A percentile compares a stretch with the other conserved stretches of the same genome.
Conservation (phyloP, 2,329 filamentous ascomycete genomes). For the Chrysoporthe cubensis region DNA sequence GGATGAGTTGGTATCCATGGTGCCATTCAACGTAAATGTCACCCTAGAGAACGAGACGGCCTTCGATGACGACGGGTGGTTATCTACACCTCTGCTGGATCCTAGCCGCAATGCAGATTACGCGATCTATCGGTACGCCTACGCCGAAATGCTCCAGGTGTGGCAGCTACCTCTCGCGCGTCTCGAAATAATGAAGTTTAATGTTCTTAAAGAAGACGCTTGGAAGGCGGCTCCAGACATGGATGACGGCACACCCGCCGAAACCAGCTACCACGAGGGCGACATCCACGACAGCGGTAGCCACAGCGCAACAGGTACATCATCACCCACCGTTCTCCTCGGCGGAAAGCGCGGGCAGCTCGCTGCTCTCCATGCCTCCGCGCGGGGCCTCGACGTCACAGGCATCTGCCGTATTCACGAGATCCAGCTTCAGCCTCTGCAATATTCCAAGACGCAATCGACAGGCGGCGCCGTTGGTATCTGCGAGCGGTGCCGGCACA, state of each 20-base stretch:
- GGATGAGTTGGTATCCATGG: constrained; percentile 51
- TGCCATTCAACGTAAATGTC: constrained; percentile 57
- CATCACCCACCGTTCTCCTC: constrained; percentile 52
- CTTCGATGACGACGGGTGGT: constrained; percentile 71
- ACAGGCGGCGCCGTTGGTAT: constrained; percentile 54
- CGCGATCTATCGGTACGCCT: constrained; percentile 65
- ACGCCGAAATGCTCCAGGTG: constrained; percentile 70
- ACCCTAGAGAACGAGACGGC: constrained; percentile 64
- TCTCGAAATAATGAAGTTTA: constrained; percentile 72
- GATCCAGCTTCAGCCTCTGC: constrained; percentile 62
- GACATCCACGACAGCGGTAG: constrained; percentile 39
- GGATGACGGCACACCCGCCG: constrained; percentile 30
- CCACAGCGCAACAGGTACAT: constrained; percentile 40
- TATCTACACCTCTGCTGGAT: constrained; percentile 62
- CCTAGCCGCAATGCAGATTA: constrained; percentile 53
- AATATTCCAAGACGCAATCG: constrained; percentile 46
- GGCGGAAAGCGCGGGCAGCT: constrained; percentile 58
- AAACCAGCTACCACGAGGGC: constrained; percentile 42
- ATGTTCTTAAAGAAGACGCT: constrained; percentile 58
- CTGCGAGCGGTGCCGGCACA: constrained; percentile 56
- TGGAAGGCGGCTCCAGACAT: constrained; percentile 27
- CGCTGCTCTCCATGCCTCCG: constrained; percentile 53
- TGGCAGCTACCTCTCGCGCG: constrained; percentile 66
- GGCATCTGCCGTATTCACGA: constrained; percentile 67
- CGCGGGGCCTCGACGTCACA: constrained; percentile 63